These are phyloP conservation scores for Emericellopsis terricola DNA, from an alignment of 495 filamentous ascomycete species.

Conservation along the genomic window DNA sequence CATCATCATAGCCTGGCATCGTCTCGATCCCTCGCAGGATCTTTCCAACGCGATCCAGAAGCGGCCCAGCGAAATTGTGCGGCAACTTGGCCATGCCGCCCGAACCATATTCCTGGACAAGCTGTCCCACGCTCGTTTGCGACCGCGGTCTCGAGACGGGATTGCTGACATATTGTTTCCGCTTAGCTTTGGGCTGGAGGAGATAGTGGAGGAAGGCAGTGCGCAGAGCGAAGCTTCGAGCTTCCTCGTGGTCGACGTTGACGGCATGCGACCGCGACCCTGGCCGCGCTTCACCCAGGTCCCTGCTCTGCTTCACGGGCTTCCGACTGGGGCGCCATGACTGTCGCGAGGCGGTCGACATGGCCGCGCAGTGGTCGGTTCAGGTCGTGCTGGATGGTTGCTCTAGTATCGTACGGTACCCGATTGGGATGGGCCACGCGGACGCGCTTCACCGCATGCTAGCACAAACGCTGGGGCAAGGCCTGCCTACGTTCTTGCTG, in stretches of 20 bases:
- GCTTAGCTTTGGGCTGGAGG: constrained; percentile 73
- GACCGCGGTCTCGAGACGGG: constrained; percentile 40
- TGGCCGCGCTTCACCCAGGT: constrained; percentile 14
- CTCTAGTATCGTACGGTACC: too few relatives aligned
- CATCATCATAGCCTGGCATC: constrained; percentile 72
- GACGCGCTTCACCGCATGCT: too few relatives aligned
- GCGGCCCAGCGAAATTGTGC: constrained; percentile 42
- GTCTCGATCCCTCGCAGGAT: constrained; percentile 49
- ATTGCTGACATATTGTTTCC: constrained; percentile 61
- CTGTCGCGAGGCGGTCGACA: constrained; percentile 2
- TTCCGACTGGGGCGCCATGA: constrained; percentile 26
- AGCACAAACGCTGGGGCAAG: too few relatives aligned
- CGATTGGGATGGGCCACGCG: too few relatives aligned
- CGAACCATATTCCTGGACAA: constrained; percentile 36
- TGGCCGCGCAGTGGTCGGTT: constrained; percentile 2
- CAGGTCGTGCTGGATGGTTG: not conserved
- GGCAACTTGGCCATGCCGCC: constrained; percentile 24
- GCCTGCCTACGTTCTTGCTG: too few relatives aligned
- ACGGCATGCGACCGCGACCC: constrained; percentile 19
- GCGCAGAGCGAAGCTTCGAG: constrained; percentile 77
- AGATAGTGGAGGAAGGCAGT: constrained; percentile 87
- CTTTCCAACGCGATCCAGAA: constrained; percentile 63
- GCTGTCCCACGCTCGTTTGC: constrained; percentile 54
- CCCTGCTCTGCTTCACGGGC: constrained; percentile 24
- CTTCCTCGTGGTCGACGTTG: constrained; percentile 48